Conservation (phyloP, 2,329 filamentous ascomycete species). For the Aspergillus sp. region DNA sequence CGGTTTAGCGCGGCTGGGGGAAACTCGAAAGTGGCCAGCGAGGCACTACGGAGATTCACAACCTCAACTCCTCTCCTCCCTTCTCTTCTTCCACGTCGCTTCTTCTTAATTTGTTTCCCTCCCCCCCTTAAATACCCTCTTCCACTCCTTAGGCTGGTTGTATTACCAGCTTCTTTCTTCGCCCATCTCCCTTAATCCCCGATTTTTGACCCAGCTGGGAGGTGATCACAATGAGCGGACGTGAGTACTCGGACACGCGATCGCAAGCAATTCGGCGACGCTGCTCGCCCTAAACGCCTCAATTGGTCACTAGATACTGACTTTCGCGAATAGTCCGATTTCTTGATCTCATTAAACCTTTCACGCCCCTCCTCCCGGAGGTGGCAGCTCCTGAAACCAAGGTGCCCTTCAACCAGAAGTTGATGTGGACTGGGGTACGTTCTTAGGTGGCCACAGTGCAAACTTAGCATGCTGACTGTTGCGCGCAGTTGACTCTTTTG, state of each 20-base stretch:
- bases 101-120: conserved; percentile 24
- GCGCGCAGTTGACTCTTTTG: conserved; percentile 72
- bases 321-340: conserved; percentile 72
- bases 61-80: conserved; percentile 26
- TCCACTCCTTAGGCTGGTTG: conserved; percentile 38
- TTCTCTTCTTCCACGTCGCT: conserved; percentile 27
- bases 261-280: conserved; percentile 22
- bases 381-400: conserved; percentile 98
- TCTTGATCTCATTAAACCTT: conserved; percentile 99
- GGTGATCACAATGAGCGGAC: conserved; percentile 58
- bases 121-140: conserved; percentile 21
- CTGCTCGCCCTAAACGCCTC: conserved; percentile 15
- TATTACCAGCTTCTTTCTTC: conserved; percentile 31
- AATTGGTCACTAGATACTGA: conserved; percentile 32
- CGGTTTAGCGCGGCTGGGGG: conserved; percentile 34
- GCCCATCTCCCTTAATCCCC: conserved; percentile 16
- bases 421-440: conserved; percentile 82
- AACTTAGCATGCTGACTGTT: conserved; percentile 20
- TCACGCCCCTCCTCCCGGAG: conserved; percentile 98
- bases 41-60: conserved; percentile 22
- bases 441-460: conserved; percentile 13
- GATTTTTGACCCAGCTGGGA: conserved; percentile 29
- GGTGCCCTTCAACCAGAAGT: conserved; percentile 97
- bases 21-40: conserved; percentile 38
- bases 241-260: conserved; percentile 48